Conservation (phyloP, 1,284 basidiomycete species). For the Rhodotorula sp. region DNA sequence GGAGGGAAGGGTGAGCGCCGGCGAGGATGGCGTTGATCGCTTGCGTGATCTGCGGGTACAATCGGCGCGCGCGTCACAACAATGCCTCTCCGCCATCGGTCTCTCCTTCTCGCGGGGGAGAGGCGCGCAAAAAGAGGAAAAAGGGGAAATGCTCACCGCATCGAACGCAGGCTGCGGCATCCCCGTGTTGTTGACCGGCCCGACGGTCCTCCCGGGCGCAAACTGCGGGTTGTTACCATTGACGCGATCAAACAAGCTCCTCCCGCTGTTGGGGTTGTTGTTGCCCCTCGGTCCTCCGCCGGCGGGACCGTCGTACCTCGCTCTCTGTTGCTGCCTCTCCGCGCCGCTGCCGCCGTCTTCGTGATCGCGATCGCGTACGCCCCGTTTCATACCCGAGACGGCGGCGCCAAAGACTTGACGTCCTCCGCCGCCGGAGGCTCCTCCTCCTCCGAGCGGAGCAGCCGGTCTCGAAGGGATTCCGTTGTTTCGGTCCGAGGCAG, state of each 20-base stretch:
- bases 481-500: background rate
- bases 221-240: conserved; percentile 34
- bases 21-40: conserved; percentile 33
- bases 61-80: no score
- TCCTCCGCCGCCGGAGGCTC: background rate
- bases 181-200: conserved; percentile 25
- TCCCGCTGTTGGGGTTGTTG: conserved; percentile 3
- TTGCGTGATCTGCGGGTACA: conserved; percentile 40
- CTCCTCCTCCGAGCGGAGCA: conserved; percentile 4
- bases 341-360: background rate
- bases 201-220: conserved; percentile 18
- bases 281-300: background rate
- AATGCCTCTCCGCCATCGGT: no score
- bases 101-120: background rate
- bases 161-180: conserved; percentile 37
- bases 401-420: conserved; percentile 40
- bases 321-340: conserved; percentile 21
- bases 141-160: conserved; percentile 11
- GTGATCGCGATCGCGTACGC: conserved; percentile 25
- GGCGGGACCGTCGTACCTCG: conserved; percentile 13
- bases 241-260: conserved; percentile 41
- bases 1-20: conserved; percentile 36
- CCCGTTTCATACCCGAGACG: conserved; percentile 41
- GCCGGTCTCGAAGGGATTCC: conserved; percentile 4
- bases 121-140: background rate